A percentile compares a stretch with the other conserved stretches of the same genome.
Evolutionary conservation across 441 rosid species (phyloP).

Genomic region (Erodium chrysanthum): DNA sequence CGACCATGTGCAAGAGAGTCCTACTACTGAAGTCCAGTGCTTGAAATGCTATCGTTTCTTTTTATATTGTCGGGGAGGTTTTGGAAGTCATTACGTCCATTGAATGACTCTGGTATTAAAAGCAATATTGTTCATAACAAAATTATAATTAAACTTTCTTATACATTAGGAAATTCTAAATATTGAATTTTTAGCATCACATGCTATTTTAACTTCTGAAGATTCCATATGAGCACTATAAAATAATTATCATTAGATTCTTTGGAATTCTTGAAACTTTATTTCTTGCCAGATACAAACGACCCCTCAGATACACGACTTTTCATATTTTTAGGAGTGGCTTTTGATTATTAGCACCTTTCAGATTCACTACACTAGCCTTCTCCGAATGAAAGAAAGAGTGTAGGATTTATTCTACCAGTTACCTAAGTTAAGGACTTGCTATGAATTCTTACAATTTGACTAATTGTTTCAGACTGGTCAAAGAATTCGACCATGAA

Average conservation of each 20-base stretch:
- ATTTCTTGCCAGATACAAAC: neutral
- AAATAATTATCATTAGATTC: neutral
- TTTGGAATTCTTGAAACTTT: neutral
- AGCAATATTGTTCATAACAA: neutral
- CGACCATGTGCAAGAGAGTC: too few relatives aligned
- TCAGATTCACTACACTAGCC: neutral
- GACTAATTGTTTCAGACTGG: constrained; percentile 40
- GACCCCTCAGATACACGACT: neutral
- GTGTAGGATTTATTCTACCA: neutral
- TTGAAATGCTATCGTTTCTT: neutral
- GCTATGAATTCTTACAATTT: constrained; percentile 3
- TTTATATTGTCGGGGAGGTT: neutral
- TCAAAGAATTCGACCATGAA: constrained; percentile 85
- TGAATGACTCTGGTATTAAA: neutral
- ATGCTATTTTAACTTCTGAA: too few relatives aligned
- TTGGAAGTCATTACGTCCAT: neutral
- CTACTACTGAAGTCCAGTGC: neutral
- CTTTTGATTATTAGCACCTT: neutral
- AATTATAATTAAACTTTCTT: neutral
- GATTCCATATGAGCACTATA: neutral
- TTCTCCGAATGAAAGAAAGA: neutral
- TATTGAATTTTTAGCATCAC: neutral
- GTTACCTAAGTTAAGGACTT: neutral
- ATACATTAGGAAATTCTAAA: neutral
- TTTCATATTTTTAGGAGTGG: neutral